Conservation (phyloP, 129 eudicot species). For the Centella asiatica region DNA sequence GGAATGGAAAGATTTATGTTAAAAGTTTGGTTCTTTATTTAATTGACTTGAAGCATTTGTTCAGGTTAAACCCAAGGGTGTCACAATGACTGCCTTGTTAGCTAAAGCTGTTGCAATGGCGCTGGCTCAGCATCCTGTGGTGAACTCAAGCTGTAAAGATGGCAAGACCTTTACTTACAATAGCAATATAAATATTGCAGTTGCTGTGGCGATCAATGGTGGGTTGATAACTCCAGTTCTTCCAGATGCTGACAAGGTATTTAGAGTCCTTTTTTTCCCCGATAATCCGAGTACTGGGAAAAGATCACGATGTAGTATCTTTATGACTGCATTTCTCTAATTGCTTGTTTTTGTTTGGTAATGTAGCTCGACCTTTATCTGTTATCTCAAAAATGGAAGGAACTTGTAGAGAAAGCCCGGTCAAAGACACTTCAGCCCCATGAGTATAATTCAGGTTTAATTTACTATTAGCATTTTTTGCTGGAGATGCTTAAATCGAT, state of each 20-base stretch:
- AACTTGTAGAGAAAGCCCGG: conserved; percentile 94
- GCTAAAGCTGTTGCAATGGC: conserved; percentile 98
- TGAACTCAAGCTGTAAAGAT: conserved; percentile 84
- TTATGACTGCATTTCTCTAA: neutral
- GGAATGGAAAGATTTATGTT: too few species aligned
- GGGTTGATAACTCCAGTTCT: conserved; percentile 98
- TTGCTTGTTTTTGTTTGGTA: conserved; percentile 17
- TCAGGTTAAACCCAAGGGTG: conserved; percentile 88
- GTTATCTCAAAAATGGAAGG: conserved; percentile 92
- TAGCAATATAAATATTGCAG: conserved; percentile 74
- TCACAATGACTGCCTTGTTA: conserved; percentile 84
- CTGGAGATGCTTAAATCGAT: conserved; percentile 5
- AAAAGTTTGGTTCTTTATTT: too few species aligned
- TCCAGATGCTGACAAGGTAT: conserved; percentile 89
- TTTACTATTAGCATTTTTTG: neutral
- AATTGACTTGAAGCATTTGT: neutral
- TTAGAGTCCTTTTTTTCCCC: too few species aligned
- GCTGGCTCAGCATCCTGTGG: conserved; percentile 81
- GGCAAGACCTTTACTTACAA: conserved; percentile 91
- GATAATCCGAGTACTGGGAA: too few species aligned
- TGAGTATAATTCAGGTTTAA: conserved; percentile 75
- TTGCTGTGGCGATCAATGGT: conserved; percentile 86
- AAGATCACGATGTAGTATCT: neutral
- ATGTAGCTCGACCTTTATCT: conserved; percentile 84
- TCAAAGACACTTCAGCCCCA: conserved; percentile 86